Evolutionary conservation across 441 rosid genomes (phyloP).

Genomic region (Populus trichocarpa): DNA sequence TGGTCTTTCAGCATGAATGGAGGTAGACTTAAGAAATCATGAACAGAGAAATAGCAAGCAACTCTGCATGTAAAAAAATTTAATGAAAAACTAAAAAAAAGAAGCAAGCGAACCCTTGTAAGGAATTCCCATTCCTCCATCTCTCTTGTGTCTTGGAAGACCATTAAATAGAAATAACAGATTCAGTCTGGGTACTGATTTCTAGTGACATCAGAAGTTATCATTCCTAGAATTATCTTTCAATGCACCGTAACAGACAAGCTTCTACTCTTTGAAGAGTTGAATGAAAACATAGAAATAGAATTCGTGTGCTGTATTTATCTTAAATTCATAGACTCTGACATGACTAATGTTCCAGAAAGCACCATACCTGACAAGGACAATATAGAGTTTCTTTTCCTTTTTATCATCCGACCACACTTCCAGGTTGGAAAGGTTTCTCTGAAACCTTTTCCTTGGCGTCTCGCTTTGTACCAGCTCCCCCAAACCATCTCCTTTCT

Average conservation of each 20-base stretch:
- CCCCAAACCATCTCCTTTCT: conserved; percentile 70
- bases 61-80: not conserved
- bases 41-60: not conserved
- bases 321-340: conserved; percentile 1
- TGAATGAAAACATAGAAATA: not conserved
- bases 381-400: conserved; percentile 85
- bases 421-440: conserved; percentile 70
- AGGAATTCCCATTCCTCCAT: not conserved
- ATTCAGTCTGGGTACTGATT: not conserved
- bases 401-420: conserved; percentile 95
- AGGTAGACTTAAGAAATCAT: not conserved
- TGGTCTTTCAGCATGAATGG: not conserved
- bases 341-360: not conserved
- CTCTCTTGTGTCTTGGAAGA: not conserved
- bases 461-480: conserved; percentile 63
- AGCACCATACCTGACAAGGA: conserved; percentile 68
- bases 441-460: conserved; percentile 53
- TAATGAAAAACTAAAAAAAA: no score
- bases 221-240: not conserved
- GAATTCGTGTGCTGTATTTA: not conserved
- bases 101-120: not conserved
- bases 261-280: not conserved
- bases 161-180: not conserved
- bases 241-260: not conserved
- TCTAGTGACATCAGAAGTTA: conserved; percentile 1